Evolutionary conservation across 371 early-diverging fungal genomes (phyloP).

Genomic region (Synchytrium microbalum): DNA sequence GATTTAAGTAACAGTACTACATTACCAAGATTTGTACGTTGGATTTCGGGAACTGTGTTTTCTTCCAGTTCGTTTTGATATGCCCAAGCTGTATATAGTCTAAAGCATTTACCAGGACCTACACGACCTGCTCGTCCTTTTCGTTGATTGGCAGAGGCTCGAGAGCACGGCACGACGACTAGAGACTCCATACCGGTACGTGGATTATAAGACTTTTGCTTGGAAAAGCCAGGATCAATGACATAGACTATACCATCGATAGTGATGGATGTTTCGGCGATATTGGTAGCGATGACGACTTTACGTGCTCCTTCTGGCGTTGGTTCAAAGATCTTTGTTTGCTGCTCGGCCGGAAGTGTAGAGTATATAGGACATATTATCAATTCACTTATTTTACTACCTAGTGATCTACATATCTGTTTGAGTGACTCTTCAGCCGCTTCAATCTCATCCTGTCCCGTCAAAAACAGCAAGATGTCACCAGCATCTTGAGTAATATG

Average conservation of each 20-base stretch:
- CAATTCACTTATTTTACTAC: constrained; percentile 83
- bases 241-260: constrained; percentile 85
- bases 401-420: constrained; percentile 72
- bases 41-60: constrained; percentile 93
- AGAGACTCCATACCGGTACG: constrained; percentile 93
- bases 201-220: constrained; percentile 92
- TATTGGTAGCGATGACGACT: constrained; percentile 98
- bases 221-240: constrained; percentile 86
- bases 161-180: constrained; percentile 87
- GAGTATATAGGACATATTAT: constrained; percentile 94
- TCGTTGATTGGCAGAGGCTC: constrained; percentile 96
- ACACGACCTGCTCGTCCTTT: constrained; percentile 97
- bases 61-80: constrained; percentile 90
- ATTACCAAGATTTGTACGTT: constrained; percentile 85
- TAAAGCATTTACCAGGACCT: constrained; percentile 95
- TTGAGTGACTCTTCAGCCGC: constrained; percentile 74
- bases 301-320: constrained; percentile 92
- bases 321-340: constrained; percentile 93
- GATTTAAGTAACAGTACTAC: constrained; percentile 78
- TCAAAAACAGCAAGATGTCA: constrained; percentile 96
- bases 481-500: constrained; percentile 85
- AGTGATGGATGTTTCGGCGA: constrained; percentile 99
- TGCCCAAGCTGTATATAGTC: constrained; percentile 94
- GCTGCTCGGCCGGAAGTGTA: constrained; percentile 85
- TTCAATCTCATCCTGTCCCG: constrained; percentile 99